phyloP scores from a whole-genome alignment of 148 eudicot species.

The Silene latifolia region DNA sequence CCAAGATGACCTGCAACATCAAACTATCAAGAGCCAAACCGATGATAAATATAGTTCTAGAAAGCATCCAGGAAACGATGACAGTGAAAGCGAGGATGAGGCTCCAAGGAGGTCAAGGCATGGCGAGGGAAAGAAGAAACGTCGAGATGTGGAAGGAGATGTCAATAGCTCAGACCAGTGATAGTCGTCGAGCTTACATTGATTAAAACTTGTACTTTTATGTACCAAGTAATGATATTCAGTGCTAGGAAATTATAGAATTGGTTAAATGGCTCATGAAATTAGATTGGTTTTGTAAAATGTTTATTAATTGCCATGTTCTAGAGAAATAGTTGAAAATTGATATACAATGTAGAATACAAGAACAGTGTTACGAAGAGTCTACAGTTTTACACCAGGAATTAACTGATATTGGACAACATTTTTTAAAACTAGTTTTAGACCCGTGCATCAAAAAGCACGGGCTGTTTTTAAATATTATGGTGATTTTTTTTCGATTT shows the following conservation, averaged over 20 bases:
- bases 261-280: background rate
- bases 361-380: no score
- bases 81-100: slow-evolving; percentile 95
- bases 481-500: no score
- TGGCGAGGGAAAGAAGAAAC: slow-evolving; percentile 88
- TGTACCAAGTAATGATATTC: slow-evolving; percentile 3
- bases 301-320: no score
- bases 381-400: no score
- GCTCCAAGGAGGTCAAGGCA: slow-evolving; percentile 94
- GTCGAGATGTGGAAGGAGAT: slow-evolving; percentile 53
- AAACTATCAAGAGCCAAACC: slow-evolving; percentile 29
- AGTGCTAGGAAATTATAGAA: background rate
- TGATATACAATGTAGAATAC: no score
- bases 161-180: slow-evolving; percentile 24
- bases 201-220: background rate
- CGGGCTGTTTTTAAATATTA: no score
- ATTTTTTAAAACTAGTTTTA: no score
- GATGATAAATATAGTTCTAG: slow-evolving; percentile 52
- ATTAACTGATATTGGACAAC: no score
- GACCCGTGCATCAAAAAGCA: no score
- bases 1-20: slow-evolving; percentile 47
- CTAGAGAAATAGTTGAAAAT: no score
- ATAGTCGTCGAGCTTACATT: background rate
- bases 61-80: slow-evolving; percentile 55
- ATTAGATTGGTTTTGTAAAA: slow-evolving; percentile 9